phyloP scores from a whole-genome alignment of 805 yeast species.

The Sungouiozyma ichnusensis region DNA sequence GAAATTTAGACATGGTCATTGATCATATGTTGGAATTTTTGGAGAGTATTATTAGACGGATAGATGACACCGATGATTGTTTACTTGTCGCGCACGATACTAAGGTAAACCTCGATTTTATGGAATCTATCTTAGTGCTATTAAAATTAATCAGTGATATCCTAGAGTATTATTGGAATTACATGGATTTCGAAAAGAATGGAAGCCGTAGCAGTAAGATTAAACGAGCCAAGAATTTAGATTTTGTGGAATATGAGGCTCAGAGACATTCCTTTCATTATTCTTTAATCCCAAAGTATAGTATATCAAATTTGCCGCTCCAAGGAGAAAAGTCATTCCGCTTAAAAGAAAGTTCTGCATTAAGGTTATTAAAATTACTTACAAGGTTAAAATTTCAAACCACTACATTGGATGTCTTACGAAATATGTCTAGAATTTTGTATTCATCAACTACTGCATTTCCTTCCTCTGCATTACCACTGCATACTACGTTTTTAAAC shows the following conservation, averaged over 20 bases:
- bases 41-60: slow-evolving; percentile 14
- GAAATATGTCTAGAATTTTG: slow-evolving; percentile 19
- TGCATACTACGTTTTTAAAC: slow-evolving; percentile 11
- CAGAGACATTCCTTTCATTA: slow-evolving; percentile 14
- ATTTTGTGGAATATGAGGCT: background rate
- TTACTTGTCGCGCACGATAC: background rate
- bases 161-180: slow-evolving; percentile 33
- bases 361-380: slow-evolving; percentile 21
- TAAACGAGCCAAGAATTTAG: slow-evolving; percentile 8
- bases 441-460: slow-evolving; percentile 2
- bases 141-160: slow-evolving; percentile 33
- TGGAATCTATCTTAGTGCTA: slow-evolving; percentile 25
- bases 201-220: background rate
- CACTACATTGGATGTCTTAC: slow-evolving; percentile 24
- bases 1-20: slow-evolving; percentile 12
- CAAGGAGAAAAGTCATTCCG: slow-evolving; percentile 26
- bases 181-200: slow-evolving; percentile 8
- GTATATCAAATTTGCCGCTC: slow-evolving; percentile 15
- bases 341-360: slow-evolving; percentile 20
- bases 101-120: slow-evolving; percentile 7
- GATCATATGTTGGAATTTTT: slow-evolving; percentile 10
- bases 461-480: slow-evolving; percentile 10
- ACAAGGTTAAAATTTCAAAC: slow-evolving; percentile 28
- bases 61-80: slow-evolving; percentile 7
- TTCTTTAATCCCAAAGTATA: slow-evolving; percentile 25